phyloP scores from a whole-genome alignment of 2,329 filamentous ascomycete species.

The Lachnellula suecica region DNA sequence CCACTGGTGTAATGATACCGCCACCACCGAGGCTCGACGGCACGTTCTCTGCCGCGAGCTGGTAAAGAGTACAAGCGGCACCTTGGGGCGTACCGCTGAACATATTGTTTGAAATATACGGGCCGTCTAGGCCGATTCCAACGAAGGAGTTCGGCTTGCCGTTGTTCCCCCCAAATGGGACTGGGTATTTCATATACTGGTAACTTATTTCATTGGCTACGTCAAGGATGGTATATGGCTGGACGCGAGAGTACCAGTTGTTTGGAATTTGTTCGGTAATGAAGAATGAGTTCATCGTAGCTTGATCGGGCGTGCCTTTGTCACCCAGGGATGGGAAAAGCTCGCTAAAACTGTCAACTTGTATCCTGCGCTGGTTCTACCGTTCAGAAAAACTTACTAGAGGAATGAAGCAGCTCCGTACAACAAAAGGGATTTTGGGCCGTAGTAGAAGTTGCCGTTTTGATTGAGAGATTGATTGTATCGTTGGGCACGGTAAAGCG shows the following conservation, averaged over 20 bases:
- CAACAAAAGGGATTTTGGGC: conserved; percentile 25
- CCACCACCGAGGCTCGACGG: conserved; percentile 39
- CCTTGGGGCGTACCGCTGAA: conserved; percentile 24
- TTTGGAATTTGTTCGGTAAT: conserved; percentile 30
- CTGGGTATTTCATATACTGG: conserved; percentile 41
- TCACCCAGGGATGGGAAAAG: conserved; percentile 22
- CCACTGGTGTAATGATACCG: conserved; percentile 36
- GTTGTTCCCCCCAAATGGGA: conserved; percentile 42
- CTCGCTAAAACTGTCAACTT: too few species aligned
- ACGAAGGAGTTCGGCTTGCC: conserved; percentile 40
- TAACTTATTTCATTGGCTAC: conserved; percentile 39
- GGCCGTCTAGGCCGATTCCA: conserved; percentile 35
- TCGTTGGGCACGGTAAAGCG: conserved; percentile 32
- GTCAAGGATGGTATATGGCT: conserved; percentile 33
- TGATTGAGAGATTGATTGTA: conserved; percentile 24
- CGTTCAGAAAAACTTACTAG: too few species aligned
- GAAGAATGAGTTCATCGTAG: conserved; percentile 35
- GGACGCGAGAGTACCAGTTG: conserved; percentile 23
- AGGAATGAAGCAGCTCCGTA: conserved; percentile 23
- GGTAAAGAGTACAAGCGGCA: conserved; percentile 42
- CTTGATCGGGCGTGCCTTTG: conserved; percentile 31
- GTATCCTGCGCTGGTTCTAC: too few species aligned
- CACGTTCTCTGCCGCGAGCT: conserved; percentile 37
- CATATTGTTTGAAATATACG: conserved; percentile 37
- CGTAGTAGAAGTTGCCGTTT: conserved; percentile 27